Base-by-base conservation (phyloP, 768 basidiomycete genomes). In the Trametes maxima region DNA sequence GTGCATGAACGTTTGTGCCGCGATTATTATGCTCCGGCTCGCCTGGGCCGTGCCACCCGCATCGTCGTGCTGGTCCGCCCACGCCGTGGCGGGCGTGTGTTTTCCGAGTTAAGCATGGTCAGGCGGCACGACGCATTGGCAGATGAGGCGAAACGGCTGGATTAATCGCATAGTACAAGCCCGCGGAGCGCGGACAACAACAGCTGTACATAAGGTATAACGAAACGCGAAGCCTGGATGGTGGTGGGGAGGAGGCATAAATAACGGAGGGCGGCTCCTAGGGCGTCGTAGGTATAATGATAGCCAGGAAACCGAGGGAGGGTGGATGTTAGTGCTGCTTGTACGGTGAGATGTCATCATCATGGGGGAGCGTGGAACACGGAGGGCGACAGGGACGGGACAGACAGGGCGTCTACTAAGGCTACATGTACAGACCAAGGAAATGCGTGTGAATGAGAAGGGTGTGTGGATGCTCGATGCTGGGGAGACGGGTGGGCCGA, bases 351-450 rank as follows among this genome's bases (percentile, higher is more conserved):
- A 13, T 40, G 39, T n/a, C 14, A 13, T 13, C 17, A 46, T 24
- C 21, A 46, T 46, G 45, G 11, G 47, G 45, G 11, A 25, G 47
- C 28, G 46, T 10, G 14, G 19, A 6, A 35, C 35, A 25, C 39
- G 35, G 56, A 45, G 36, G n/a, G 33, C 14, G 25, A 8, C 10
- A 46, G 46, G 45, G 48, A 52, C 42, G 48, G 17, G 47, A 33
- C 47, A n/a, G 40, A 24, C 48, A 21, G 33, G 42, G 22, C 6
- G 39, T 35, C 48, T 40, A 46, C 54, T 58, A 58, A 58, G 57
- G 57, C 57, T 58, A 58, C 57, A 58, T 58, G 40, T 58, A 58
- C 57, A 58, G 48, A 58, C 57, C 57, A 35, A 58, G 22, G 39
- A 58, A 46, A 45, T 50, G 57, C 42, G 48, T 43, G 57, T 3